Evolutionary conservation across 352 stramenopile genomes (phyloP), one percentile per base, ranked within the genome.

Genomic region (Pythium insidiosum): DNA sequence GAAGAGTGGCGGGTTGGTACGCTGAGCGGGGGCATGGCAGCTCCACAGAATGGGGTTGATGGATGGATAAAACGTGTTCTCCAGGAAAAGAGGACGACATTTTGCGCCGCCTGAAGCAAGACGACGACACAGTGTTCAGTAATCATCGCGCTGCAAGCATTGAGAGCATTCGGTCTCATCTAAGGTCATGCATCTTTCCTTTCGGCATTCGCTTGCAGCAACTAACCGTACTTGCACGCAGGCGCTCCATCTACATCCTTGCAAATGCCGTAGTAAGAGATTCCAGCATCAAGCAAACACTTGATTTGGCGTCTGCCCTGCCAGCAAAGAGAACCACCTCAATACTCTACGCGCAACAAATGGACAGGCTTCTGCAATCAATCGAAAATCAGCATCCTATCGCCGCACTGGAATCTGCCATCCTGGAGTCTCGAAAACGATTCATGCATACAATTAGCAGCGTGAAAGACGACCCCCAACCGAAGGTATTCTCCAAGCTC

Each of bases 1-100:
- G 65, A 75, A 49, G 58, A 75, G 38, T 75, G 65, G 65, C 61
- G 64, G 3, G 50, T 56, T 30, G 56, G 63, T 69, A 33, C 9
- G 28, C 9, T 33, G 9, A 15, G 28, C 28, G n/a, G 15, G 15
- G 28, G 25, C 22, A 21, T 18, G 5, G 26, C 13, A 23, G 22
- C 35, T 12, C 21, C 29, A 15, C 11, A 31, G 13, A 19, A 23
- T 9, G 16, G 6, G 28, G n/a, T 4, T 53, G 26, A 21, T 47
- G 12, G 19, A 6, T 23, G n/a, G 4, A n/a, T 20, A n/a, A n/a
- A n/a, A n/a, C n/a, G n/a, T n/a, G n/a, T 22, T 50, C n/a, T 37
- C 7, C 13, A 62, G 58, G 34, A 1, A 41, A 56, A 24, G 63
- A 74, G 47, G 36, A 68, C 25, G 51, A 58, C 2, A 45, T 67